Percentiles rank a stretch among this genome's conserved stretches.
Conservation (phyloP, 2,329 filamentous ascomycete species). For the Coniochaeta sp. region DNA sequence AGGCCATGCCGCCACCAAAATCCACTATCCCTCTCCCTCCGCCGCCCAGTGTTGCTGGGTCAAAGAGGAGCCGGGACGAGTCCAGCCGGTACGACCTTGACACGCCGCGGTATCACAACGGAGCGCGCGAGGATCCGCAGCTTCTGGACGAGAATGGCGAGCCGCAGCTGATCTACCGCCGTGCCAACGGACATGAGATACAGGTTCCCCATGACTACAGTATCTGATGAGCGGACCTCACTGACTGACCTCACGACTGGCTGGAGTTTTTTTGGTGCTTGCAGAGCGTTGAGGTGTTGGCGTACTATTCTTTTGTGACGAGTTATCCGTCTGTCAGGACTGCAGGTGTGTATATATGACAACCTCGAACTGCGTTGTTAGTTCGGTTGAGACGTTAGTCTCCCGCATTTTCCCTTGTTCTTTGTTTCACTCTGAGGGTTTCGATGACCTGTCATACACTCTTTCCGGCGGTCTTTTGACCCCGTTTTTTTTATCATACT, state of each 20-base stretch:
- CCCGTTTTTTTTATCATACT: neutral
- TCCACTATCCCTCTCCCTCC: neutral
- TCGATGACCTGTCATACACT: neutral
- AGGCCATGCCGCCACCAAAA: neutral
- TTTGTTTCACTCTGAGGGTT: neutral
- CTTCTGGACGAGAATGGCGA: neutral
- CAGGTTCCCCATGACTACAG: neutral
- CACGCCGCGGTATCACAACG: neutral
- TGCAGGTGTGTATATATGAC: neutral
- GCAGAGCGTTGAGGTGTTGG: neutral
- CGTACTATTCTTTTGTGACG: neutral
- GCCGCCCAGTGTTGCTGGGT: neutral
- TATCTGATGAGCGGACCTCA: neutral
- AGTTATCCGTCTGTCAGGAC: neutral
- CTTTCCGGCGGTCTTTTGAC: neutral
- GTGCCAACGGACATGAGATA: neutral
- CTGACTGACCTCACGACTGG: neutral
- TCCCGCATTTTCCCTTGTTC: neutral
- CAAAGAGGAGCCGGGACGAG: neutral
- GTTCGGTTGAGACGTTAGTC: neutral
- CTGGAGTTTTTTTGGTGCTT: neutral
- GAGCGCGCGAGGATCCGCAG: neutral
- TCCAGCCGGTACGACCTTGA: neutral
- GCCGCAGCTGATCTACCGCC: neutral
- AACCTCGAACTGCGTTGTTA: neutral